A percentile compares a stretch with the other conserved stretches of the same genome.
Conservation (phyloP, 352 stramenopile genomes). For the Albugo candida region DNA sequence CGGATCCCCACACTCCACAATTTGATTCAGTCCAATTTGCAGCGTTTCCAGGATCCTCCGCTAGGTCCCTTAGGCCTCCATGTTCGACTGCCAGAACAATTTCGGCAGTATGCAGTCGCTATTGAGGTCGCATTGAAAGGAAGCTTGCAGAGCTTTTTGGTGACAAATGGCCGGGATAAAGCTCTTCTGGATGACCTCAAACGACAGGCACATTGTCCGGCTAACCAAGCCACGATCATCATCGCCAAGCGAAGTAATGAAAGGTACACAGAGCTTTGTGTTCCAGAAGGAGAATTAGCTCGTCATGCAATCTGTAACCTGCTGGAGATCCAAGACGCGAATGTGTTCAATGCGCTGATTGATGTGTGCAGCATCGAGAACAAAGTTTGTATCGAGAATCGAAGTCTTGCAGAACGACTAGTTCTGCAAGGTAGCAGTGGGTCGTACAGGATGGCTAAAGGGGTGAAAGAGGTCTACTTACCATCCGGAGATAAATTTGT, state of each 20-base stretch:
- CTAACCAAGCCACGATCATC: slow-evolving; percentile 61
- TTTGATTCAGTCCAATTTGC: slow-evolving; percentile 46
- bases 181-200: slow-evolving; percentile 55
- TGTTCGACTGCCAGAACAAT: slow-evolving; percentile 46
- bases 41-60: slow-evolving; percentile 34
- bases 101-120: slow-evolving; percentile 41
- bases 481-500: slow-evolving; percentile 58
- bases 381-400: slow-evolving; percentile 48
- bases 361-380: slow-evolving; percentile 60
- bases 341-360: slow-evolving; percentile 68
- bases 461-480: slow-evolving; percentile 49
- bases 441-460: slow-evolving; percentile 36
- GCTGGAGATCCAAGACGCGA: slow-evolving; percentile 41
- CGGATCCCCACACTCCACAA: slow-evolving; percentile 49
- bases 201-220: slow-evolving; percentile 31
- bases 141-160: slow-evolving; percentile 52
- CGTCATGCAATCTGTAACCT: slow-evolving; percentile 60
- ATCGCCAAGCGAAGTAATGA: slow-evolving; percentile 32
- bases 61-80: slow-evolving; percentile 57
- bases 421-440: slow-evolving; percentile 36
- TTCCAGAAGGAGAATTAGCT: slow-evolving; percentile 26
- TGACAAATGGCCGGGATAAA: slow-evolving; percentile 60
- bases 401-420: slow-evolving; percentile 25
- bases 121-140: slow-evolving; percentile 61
- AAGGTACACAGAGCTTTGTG: slow-evolving; percentile 30